These are phyloP conservation scores for Penicillium decumbens DNA, from an alignment of 2,329 filamentous ascomycete species.

Conservation along the genomic window DNA sequence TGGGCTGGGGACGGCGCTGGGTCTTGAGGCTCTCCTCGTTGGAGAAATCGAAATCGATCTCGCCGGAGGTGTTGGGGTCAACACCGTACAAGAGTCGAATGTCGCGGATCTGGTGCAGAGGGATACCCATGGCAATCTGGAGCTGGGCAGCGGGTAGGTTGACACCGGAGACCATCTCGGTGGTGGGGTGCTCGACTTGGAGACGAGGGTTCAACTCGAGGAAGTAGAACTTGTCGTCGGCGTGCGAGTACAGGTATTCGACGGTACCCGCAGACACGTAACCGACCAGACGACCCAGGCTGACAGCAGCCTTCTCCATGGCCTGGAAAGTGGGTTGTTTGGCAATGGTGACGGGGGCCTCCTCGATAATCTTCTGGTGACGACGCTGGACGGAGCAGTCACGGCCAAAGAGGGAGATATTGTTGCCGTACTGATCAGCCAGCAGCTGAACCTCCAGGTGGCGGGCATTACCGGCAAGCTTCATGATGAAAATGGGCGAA, in stretches of 20 bases:
- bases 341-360: conserved; percentile 95
- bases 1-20: conserved; percentile 85
- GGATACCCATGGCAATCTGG: conserved; percentile 97
- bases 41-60: conserved; percentile 96
- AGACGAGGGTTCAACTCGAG: conserved; percentile 97
- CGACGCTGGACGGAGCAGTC: conserved; percentile 97
- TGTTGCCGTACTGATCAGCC: conserved; percentile 98
- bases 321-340: conserved; percentile 82
- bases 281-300: conserved; percentile 86
- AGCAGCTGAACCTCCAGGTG: conserved; percentile 97
- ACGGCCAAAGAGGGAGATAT: conserved; percentile 96
- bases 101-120: conserved; percentile 89
- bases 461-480: conserved; percentile 90
- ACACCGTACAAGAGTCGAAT: conserved; percentile 95
- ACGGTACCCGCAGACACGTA: conserved; percentile 99
- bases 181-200: conserved; percentile 98
- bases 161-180: conserved; percentile 98
- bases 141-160: conserved; percentile 96
- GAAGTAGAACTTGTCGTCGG: conserved; percentile 99
- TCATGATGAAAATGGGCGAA: conserved; percentile 99
- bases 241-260: conserved; percentile 96
- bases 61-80: conserved; percentile 76
- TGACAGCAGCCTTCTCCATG: conserved; percentile 96
- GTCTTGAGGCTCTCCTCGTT: conserved; percentile 74
- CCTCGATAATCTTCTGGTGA: conserved; percentile 99